A percentile compares a stretch with the other conserved stretches of the same genome.
These are phyloP conservation scores for Daldinia decipiens DNA, from an alignment of 495 filamentous ascomycete species.

Conservation along the genomic window DNA sequence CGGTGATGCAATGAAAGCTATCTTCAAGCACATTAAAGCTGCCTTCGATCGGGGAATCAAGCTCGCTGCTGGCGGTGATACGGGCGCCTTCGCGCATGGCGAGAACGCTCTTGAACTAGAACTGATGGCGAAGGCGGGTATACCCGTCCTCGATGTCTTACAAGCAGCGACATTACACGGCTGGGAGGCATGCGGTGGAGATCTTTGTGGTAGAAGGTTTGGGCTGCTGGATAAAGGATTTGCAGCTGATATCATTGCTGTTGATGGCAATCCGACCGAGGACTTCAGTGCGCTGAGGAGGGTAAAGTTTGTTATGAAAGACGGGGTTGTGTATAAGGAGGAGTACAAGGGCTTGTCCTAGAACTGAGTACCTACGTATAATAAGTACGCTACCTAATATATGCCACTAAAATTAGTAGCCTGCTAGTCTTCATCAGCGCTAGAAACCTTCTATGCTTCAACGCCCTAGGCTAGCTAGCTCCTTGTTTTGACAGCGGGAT, in stretches of 20 bases:
- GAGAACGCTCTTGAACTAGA: conserved; percentile 62
- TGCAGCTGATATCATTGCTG: conserved; percentile 61
- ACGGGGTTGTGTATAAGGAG: conserved; percentile 56
- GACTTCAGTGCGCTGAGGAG: conserved; percentile 55
- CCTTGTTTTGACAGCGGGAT: neutral
- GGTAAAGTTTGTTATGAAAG: conserved; percentile 65
- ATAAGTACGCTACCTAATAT: too few species aligned
- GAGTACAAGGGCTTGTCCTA: conserved; percentile 1
- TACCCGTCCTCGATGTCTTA: conserved; percentile 59
- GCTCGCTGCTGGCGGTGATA: conserved; percentile 61
- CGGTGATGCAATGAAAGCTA: conserved; percentile 22
- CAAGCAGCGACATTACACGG: conserved; percentile 58
- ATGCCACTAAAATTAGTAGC: neutral
- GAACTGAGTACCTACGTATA: too few species aligned
- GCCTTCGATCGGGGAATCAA: conserved; percentile 56
- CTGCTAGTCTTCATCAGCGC: neutral
- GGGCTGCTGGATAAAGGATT: conserved; percentile 59
- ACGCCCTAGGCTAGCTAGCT: too few species aligned
- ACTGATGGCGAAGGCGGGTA: conserved; percentile 60
- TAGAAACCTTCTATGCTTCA: neutral
- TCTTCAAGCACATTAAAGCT: conserved; percentile 49
- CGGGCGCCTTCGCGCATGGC: conserved; percentile 62
- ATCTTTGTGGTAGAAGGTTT: conserved; percentile 59
- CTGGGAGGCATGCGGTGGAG: conserved; percentile 63
- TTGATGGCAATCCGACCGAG: conserved; percentile 51